A percentile compares a stretch with the other conserved stretches of the same genome.
Conservation (phyloP, 2,329 filamentous ascomycete species). For the Sclerotiophoma versabilis region DNA sequence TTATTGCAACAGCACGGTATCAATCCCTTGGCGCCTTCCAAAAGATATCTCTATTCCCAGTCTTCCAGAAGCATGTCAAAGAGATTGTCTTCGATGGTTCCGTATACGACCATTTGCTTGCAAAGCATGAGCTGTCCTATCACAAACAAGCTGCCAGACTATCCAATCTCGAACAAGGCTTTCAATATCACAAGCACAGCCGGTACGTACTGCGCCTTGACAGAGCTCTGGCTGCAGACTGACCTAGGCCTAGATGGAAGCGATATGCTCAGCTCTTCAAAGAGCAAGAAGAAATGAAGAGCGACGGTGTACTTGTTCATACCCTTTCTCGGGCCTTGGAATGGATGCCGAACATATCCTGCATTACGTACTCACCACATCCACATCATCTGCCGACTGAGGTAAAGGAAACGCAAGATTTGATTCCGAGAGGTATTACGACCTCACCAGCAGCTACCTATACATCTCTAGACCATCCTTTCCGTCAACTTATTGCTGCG, state of each 20-base stretch:
- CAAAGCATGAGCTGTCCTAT: conserved; percentile 20
- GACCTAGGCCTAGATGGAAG: conserved; percentile 26
- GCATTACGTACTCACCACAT: conserved; percentile 36
- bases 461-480: conserved; percentile 24
- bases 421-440: conserved; percentile 26
- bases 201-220: conserved; percentile 9
- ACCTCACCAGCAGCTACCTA: neutral
- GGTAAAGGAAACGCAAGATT: conserved; percentile 24
- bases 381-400: conserved; percentile 32
- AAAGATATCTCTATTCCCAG: conserved; percentile 32
- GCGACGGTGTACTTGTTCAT: conserved; percentile 31
- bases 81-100: conserved; percentile 45
- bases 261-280: conserved; percentile 32
- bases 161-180: conserved; percentile 12
- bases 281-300: conserved; percentile 39
- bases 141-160: conserved; percentile 2
- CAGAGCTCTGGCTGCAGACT: neutral
- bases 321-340: conserved; percentile 32
- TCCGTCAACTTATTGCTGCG: conserved; percentile 39
- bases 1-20: conserved; percentile 39
- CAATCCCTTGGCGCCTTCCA: conserved; percentile 38
- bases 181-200: conserved; percentile 22
- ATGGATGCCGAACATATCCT: conserved; percentile 33
- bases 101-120: conserved; percentile 25
- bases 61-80: conserved; percentile 37